These are phyloP conservation scores for Colletotrichum tamarilloi DNA, from an alignment of 2,329 filamentous ascomycete genomes.

Conservation along the genomic window DNA sequence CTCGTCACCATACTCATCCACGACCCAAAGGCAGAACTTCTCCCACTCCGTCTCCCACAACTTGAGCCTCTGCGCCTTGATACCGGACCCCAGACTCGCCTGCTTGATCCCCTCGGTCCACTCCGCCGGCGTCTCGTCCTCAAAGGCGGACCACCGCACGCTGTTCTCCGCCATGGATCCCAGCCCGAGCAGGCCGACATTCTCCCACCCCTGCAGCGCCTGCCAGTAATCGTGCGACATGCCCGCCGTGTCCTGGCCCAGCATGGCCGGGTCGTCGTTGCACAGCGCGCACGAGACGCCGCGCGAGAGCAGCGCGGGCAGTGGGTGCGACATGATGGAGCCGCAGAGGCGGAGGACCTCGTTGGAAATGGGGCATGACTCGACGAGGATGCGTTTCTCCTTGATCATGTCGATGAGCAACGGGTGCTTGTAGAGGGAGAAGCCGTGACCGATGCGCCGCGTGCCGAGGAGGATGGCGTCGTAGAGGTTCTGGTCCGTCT, in stretches of 20 bases:
- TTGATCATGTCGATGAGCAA: conserved; percentile 84
- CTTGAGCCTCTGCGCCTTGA: conserved; percentile 75
- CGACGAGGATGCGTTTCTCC: conserved; percentile 82
- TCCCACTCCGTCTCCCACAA: conserved; percentile 84
- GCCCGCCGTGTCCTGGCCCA: conserved; percentile 80
- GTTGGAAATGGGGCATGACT: conserved; percentile 85
- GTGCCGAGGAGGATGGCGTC: conserved; percentile 85
- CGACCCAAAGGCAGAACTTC: conserved; percentile 84
- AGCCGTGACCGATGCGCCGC: conserved; percentile 83
- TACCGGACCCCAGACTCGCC: conserved; percentile 73
- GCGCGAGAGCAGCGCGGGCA: conserved; percentile 80
- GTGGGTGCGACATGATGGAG: conserved; percentile 76
- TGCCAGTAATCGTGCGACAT: conserved; percentile 91
- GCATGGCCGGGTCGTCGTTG: conserved; percentile 84
- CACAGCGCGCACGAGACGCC: conserved; percentile 81
- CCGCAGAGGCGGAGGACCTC: conserved; percentile 79
- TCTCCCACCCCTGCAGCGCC: conserved; percentile 84
- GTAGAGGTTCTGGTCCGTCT: conserved; percentile 70
- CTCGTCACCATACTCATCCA: conserved; percentile 74
- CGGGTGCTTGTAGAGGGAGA: conserved; percentile 85
- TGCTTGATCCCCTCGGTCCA: conserved; percentile 78
- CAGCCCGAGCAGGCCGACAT: conserved; percentile 81
- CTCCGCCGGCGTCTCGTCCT: conserved; percentile 74
- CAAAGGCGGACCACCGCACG: conserved; percentile 83
- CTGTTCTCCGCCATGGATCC: conserved; percentile 87